Conservation (phyloP, 2,329 filamentous ascomycete genomes). For the Pseudonectria foliicola region DNA sequence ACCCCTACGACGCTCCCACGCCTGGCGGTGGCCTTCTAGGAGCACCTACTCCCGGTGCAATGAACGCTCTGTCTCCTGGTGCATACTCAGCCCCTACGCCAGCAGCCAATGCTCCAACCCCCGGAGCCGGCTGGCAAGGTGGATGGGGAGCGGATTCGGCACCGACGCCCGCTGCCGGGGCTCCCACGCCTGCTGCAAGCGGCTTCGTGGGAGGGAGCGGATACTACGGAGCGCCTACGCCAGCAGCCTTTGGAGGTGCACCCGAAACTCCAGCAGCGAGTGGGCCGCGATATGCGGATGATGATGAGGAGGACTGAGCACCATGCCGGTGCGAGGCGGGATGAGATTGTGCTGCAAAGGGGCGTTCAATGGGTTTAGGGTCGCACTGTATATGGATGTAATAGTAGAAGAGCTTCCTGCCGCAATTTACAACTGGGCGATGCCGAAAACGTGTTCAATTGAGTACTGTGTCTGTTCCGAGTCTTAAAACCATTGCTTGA, state of each 20-base stretch:
- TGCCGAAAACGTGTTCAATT: too few relatives aligned
- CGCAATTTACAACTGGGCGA: too few relatives aligned
- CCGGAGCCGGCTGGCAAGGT: slow-evolving; percentile 54
- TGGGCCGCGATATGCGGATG: slow-evolving; percentile 47
- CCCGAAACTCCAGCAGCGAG: slow-evolving; percentile 57
- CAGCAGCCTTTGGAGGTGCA: slow-evolving; percentile 49
- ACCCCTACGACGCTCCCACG: slow-evolving; percentile 63
- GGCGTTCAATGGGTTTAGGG: background rate
- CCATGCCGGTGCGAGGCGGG: background rate
- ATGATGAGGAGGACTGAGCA: slow-evolving; percentile 29
- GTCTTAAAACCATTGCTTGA: too few relatives aligned
- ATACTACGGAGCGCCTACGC: slow-evolving; percentile 58
- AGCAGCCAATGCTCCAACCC: slow-evolving; percentile 60
- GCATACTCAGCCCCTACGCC: slow-evolving; percentile 60
- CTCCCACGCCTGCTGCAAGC: slow-evolving; percentile 61
- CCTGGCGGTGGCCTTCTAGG: slow-evolving; percentile 52
- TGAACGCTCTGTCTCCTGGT: slow-evolving; percentile 66
- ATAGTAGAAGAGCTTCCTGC: background rate
- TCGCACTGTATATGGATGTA: slow-evolving; percentile 8
- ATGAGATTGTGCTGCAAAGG: background rate
- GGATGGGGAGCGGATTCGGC: slow-evolving; percentile 57
- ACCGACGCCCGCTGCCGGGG: slow-evolving; percentile 57
- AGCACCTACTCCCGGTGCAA: slow-evolving; percentile 54
- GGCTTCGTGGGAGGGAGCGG: slow-evolving; percentile 29
- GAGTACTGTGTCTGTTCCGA: too few relatives aligned